phyloP scores from a whole-genome alignment of 331 rosid genomes.

The Saraca asoca region DNA sequence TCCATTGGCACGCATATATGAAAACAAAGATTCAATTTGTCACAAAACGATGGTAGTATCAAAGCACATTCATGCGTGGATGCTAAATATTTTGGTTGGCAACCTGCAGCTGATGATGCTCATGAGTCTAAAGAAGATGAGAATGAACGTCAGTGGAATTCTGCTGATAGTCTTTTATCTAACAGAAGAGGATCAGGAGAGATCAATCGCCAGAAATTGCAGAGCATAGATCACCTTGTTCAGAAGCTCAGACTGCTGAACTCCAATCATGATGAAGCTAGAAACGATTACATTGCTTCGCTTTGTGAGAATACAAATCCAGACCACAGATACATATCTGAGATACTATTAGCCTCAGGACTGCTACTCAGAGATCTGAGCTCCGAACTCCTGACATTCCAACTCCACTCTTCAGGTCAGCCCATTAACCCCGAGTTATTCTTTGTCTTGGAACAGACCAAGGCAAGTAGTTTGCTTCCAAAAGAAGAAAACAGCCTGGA shows the following conservation, averaged over 20 bases:
- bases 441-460: conserved; percentile 83
- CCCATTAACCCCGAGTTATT: conserved; percentile 83
- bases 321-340: conserved; percentile 79
- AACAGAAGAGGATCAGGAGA: conserved; percentile 48
- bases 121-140: conserved; percentile 39
- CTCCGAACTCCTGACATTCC: conserved; percentile 63
- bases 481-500: conserved; percentile 44
- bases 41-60: neutral
- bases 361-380: conserved; percentile 73
- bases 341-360: conserved; percentile 80
- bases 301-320: conserved; percentile 76
- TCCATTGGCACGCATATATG: neutral
- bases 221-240: conserved; percentile 74
- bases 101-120: conserved; percentile 45
- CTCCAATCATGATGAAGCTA: conserved; percentile 76
- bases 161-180: conserved; percentile 35
- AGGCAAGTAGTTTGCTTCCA: conserved; percentile 62
- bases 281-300: conserved; percentile 77
- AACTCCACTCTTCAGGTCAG: conserved; percentile 72
- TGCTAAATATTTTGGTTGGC: neutral
- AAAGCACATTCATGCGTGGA: conserved; percentile 17
- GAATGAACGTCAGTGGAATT: conserved; percentile 54
- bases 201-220: conserved; percentile 68
- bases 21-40: neutral
- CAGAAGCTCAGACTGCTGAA: conserved; percentile 80